A percentile compares a stretch with the other conserved stretches of the same genome.
These are phyloP conservation scores for Sindora glabra DNA, from an alignment of 306 rosid species.

Conservation along the genomic window DNA sequence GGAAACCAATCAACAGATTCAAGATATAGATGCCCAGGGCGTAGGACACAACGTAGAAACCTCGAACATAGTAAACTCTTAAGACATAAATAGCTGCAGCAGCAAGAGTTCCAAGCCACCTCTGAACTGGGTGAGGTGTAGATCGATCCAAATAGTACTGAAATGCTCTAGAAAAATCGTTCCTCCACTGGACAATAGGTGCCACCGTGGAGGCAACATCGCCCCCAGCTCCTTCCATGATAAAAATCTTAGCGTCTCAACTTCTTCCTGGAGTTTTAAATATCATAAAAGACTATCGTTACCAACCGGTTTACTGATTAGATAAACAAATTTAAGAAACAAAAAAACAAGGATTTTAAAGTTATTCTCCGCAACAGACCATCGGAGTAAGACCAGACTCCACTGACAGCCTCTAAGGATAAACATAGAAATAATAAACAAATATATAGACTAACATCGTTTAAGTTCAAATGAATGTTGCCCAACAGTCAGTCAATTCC, in stretches of 20 bases:
- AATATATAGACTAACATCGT: no score
- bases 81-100: constrained; percentile 35
- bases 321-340: no score
- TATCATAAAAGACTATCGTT: not conserved
- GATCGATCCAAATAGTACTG: constrained; percentile 62
- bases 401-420: not conserved
- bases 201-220: constrained; percentile 33
- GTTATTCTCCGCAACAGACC: not conserved
- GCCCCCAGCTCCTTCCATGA: constrained; percentile 49
- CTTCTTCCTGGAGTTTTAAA: constrained; percentile 2
- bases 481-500: not conserved
- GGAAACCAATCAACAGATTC: constrained; percentile 63
- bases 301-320: no score
- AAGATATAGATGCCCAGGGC: constrained; percentile 55
- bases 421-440: no score
- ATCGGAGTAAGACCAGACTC: not conserved
- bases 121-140: constrained; percentile 43
- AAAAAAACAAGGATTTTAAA: not conserved
- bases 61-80: constrained; percentile 51
- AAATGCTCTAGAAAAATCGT: constrained; percentile 38
- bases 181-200: constrained; percentile 50
- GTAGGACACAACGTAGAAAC: constrained; percentile 55
- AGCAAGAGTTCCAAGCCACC: constrained; percentile 61
- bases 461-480: no score
- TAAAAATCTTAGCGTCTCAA: not conserved